These are phyloP conservation scores for Vitis rupestris DNA, from an alignment of 164 flowering plant species.

Conservation along the genomic window DNA sequence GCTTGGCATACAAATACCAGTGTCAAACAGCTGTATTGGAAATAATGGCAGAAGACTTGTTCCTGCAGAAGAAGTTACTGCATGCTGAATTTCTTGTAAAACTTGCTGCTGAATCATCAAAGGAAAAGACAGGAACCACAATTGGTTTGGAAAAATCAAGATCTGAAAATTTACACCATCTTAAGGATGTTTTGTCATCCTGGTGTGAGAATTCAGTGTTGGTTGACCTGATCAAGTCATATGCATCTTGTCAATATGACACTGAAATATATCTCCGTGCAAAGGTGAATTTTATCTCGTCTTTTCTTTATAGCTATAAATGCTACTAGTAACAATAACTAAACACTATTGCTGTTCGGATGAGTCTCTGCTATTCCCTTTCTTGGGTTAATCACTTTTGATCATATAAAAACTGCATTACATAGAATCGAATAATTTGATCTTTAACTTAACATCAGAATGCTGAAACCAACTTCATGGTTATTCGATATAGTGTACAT, in stretches of 20 bases:
- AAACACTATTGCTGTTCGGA: no score
- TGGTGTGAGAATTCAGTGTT: constrained; percentile 53
- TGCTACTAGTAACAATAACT: no score
- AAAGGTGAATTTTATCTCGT: constrained; percentile 42
- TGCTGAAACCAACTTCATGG: no score
- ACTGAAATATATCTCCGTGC: constrained; percentile 32
- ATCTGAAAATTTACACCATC: constrained; percentile 21
- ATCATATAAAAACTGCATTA: no score
- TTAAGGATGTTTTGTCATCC: constrained; percentile 41
- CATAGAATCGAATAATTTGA: no score
- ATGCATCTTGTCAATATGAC: constrained; percentile 53
- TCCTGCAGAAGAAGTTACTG: constrained; percentile 57
- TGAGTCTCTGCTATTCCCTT: no score
- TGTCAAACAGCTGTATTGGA: constrained; percentile 66
- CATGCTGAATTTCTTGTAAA: constrained; percentile 40
- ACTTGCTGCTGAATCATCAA: constrained; percentile 27
- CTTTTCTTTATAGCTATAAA: not conserved
- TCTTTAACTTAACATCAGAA: no score
- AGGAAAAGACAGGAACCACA: constrained; percentile 21
- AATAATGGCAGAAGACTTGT: constrained; percentile 64
- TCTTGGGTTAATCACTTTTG: no score
- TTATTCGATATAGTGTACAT: no score
- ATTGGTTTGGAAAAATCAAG: constrained; percentile 25
- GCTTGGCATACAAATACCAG: constrained; percentile 43
- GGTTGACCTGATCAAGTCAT: constrained; percentile 51